A percentile compares a stretch with the other conserved stretches of the same genome.
phyloP scores from a whole-genome alignment of 257 asterid species.

The Solanum bulbocastanum region DNA sequence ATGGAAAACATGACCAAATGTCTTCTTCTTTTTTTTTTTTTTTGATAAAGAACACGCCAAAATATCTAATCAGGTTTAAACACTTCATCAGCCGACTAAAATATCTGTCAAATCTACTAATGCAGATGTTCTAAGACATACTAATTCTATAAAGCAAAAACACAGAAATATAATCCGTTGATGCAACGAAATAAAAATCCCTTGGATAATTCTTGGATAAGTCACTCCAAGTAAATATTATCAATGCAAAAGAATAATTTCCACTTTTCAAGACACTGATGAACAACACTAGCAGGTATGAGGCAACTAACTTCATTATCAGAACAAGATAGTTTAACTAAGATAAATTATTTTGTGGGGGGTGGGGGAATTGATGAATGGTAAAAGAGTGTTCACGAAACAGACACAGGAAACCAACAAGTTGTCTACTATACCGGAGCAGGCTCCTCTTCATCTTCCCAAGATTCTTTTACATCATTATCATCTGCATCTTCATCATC shows the following conservation, averaged over 20 bases:
- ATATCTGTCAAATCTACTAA: neutral
- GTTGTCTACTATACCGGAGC: conserved; percentile 27
- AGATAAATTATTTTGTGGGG: neutral
- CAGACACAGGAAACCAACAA: neutral
- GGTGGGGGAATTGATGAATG: neutral
- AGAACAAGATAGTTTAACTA: neutral
- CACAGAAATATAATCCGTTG: neutral
- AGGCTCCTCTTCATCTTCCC: conserved; percentile 96
- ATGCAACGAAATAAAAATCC: neutral
- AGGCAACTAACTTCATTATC: neutral
- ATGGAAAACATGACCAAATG: neutral
- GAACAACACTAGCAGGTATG: neutral
- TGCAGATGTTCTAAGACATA: neutral
- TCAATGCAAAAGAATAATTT: neutral
- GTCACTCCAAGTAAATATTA: neutral
- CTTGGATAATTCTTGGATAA: neutral
- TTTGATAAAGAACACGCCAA: neutral
- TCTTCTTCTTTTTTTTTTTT: neutral
- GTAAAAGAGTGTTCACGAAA: neutral
- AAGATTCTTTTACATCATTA: conserved; percentile 69
- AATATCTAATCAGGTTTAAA: neutral
- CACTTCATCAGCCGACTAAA: neutral
- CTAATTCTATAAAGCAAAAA: neutral
- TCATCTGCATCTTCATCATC: conserved; percentile 84
- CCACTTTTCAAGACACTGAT: neutral